Base-by-base conservation (phyloP, 2,329 filamentous ascomycete genomes). In the Alternaria brassicae region DNA sequence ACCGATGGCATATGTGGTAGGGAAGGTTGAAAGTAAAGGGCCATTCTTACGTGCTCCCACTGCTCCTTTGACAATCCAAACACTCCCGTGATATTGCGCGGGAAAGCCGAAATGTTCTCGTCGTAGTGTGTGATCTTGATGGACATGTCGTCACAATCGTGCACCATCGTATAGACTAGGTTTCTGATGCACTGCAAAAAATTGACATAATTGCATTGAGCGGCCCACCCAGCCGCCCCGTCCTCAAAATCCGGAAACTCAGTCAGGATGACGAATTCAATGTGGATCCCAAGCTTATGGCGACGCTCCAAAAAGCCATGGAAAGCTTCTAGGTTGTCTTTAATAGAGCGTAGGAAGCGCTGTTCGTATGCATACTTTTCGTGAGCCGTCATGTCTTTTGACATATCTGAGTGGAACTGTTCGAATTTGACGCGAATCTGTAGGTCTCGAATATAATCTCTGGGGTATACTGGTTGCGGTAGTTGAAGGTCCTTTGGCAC, bases 401-500 rank as follows among this genome's bases (percentile, higher is more conserved):
- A 42, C 39, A 49, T 50, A 0, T 47, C 21, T 2, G 3, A 12
- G 30, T 53, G 13, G 10, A 63, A 65, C 21, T 71, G 67, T 41
- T 73, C 70, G 13, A 56, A 58, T 41, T 73, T 73, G 49, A 73
- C 17, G 6, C 71, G 66, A 19, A 73, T 49, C 39, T 73, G 68
- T n/a, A 73, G 54, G 15, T 65, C 58, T 5, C 51, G 48, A 4
- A 71, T 60, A 17, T 68, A 45, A 6, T 68, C 54, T 15, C 60
- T 40, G 17, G 63, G 68, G 10, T 49, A 41, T 8, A 50, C 30
- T 2, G 23, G 34, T 5, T 25, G 34, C 4, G 34, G 17, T 17
- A 53, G 28, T 7, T 47, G 40, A 2, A 69, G 41, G 19, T 49
- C 56, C 3, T 51, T n/a, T 2, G 51, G n/a, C 9, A 34, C 19